phyloP scores from a whole-genome alignment of 108 stramenopile genomes.

The Stephanodiscus minutulus region DNA sequence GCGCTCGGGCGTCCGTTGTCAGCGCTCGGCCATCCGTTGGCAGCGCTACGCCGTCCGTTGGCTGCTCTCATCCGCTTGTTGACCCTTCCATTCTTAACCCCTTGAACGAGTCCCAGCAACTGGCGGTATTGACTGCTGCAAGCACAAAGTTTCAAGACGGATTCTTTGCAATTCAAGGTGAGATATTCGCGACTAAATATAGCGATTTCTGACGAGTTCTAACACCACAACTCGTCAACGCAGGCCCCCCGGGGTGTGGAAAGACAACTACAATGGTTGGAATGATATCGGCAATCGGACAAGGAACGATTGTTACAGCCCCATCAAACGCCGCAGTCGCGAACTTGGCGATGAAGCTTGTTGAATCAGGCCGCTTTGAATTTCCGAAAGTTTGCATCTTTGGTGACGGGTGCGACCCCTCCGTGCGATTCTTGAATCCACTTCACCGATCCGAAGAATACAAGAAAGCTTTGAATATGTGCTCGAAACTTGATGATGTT shows the following conservation, averaged over 20 bases:
- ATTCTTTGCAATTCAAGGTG: constrained; percentile 11
- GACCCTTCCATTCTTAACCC: too few relatives aligned
- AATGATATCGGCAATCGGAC: constrained; percentile 6
- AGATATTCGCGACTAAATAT: neutral
- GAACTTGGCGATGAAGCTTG: constrained; percentile 13
- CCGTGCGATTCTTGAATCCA: constrained; percentile 40
- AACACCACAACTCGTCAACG: neutral
- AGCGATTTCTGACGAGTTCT: neutral
- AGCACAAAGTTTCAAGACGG: constrained; percentile 8
- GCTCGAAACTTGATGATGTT: neutral
- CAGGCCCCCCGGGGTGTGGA: neutral
- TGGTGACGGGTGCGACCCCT: constrained; percentile 31
- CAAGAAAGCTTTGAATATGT: constrained; percentile 11
- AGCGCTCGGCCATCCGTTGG: too few relatives aligned
- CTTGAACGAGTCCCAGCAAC: constrained; percentile 24
- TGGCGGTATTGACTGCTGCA: constrained; percentile 12
- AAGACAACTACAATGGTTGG: constrained; percentile 11
- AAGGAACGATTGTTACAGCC: constrained; percentile 11
- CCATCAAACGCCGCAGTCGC: constrained; percentile 28
- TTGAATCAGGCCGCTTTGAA: neutral
- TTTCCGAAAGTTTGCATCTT: constrained; percentile 14
- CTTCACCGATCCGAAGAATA: constrained; percentile 17
- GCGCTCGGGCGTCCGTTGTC: too few relatives aligned
- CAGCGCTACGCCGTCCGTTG: too few relatives aligned
- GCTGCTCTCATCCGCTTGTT: too few relatives aligned